phyloP scores from a whole-genome alignment of 352 stramenopile species.

The Aphanomyces astaci region DNA sequence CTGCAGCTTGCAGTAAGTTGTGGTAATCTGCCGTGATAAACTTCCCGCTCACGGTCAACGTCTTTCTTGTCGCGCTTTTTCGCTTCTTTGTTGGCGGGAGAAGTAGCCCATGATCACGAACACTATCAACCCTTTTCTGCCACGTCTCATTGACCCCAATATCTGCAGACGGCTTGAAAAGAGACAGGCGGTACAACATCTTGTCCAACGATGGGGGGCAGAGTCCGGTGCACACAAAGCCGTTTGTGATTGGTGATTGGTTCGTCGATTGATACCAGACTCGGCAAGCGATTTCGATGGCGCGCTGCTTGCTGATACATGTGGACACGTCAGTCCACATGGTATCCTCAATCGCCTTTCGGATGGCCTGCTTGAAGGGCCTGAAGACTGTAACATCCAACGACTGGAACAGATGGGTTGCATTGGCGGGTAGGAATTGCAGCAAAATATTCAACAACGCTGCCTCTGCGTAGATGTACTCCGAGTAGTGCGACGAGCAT shows the following conservation, averaged over 20 bases:
- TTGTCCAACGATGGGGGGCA: neutral
- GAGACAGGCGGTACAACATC: neutral
- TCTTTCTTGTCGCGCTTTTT: neutral
- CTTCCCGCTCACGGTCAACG: neutral
- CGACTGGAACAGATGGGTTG: neutral
- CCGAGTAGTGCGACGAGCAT: neutral
- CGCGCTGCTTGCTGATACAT: neutral
- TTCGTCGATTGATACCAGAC: neutral
- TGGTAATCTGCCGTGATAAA: slow-evolving; percentile 4
- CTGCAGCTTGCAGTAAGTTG: neutral
- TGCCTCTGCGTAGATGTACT: neutral
- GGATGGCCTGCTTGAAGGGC: neutral
- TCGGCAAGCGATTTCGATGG: neutral
- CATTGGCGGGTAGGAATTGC: neutral
- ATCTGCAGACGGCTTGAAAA: neutral
- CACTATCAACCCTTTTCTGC: neutral
- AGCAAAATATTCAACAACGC: neutral
- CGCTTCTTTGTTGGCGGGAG: neutral
- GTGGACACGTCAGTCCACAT: neutral
- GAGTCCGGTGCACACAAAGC: neutral
- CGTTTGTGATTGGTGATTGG: neutral
- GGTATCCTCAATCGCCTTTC: neutral
- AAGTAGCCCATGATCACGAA: neutral
- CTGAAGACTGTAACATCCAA: neutral
- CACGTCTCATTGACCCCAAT: neutral